These are phyloP conservation scores for Vaccinium macrocarpon DNA, from an alignment of 148 eudicot species.

Conservation along the genomic window DNA sequence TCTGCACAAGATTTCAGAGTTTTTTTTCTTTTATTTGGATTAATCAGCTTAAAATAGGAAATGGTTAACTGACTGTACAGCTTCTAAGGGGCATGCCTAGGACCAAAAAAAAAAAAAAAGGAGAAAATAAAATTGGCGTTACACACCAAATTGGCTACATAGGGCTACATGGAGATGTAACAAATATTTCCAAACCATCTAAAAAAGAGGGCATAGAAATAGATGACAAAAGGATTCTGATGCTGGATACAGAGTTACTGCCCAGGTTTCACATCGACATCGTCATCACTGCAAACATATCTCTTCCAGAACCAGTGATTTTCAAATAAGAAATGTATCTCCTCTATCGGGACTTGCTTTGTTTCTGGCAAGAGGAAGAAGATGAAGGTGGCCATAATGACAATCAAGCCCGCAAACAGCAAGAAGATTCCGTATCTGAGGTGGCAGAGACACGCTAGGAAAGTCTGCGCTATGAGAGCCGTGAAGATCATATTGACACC, in stretches of 20 bases:
- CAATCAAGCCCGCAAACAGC: slow-evolving; percentile 68
- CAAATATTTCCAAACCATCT: no score
- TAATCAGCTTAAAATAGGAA: no score
- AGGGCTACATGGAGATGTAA: no score
- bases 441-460: slow-evolving; percentile 68
- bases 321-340: slow-evolving; percentile 67
- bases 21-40: no score
- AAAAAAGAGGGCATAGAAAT: no score
- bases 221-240: no score
- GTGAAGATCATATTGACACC: slow-evolving; percentile 95
- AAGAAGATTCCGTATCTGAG: slow-evolving; percentile 79
- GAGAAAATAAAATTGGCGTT: no score
- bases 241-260: background rate
- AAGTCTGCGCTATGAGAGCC: slow-evolving; percentile 69
- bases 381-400: slow-evolving; percentile 58
- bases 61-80: no score
- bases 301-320: slow-evolving; percentile 90
- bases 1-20: background rate
- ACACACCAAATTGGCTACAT: no score
- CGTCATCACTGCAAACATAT: background rate
- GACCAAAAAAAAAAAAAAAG: no score
- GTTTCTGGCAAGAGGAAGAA: slow-evolving; percentile 84
- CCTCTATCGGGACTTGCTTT: slow-evolving; percentile 92
- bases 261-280: background rate
- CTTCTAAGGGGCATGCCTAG: no score